A percentile compares a stretch with the other conserved stretches of the same genome.
Conservation (phyloP, 352 stramenopile genomes). For the Peronospora tabacina region DNA sequence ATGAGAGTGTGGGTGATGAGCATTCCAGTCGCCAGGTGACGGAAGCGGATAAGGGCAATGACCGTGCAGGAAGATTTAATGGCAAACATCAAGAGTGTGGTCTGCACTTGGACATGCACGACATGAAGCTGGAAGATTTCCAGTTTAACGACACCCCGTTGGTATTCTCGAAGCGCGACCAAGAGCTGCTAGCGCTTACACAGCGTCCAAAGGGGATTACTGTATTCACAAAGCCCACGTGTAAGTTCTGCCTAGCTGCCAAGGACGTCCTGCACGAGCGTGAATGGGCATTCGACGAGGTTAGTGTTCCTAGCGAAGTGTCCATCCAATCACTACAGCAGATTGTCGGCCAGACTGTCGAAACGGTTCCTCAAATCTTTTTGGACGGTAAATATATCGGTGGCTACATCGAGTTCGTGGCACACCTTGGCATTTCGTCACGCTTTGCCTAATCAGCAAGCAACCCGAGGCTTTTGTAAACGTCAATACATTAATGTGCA, state of each 20-base stretch:
- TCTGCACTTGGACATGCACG: slow-evolving; percentile 67
- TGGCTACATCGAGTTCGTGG: slow-evolving; percentile 66
- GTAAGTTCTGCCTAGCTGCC: slow-evolving; percentile 60
- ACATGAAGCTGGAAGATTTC: slow-evolving; percentile 51
- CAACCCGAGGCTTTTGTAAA: slow-evolving; percentile 4
- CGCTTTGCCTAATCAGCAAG: slow-evolving; percentile 37
- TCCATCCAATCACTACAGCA: slow-evolving; percentile 49
- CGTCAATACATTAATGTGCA: slow-evolving; percentile 20
- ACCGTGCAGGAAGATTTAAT: slow-evolving; percentile 73
- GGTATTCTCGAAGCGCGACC: slow-evolving; percentile 37
- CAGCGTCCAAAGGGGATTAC: slow-evolving; percentile 48
- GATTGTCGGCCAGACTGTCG: slow-evolving; percentile 50
- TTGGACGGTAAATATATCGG: slow-evolving; percentile 70
- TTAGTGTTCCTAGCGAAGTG: slow-evolving; percentile 46
- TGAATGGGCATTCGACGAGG: slow-evolving; percentile 60
- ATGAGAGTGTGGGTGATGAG: slow-evolving; percentile 74
- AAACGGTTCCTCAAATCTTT: slow-evolving; percentile 77
- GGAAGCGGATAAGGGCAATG: slow-evolving; percentile 49
- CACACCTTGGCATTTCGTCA: slow-evolving; percentile 52
- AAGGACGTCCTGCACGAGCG: slow-evolving; percentile 53
- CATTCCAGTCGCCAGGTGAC: slow-evolving; percentile 81
- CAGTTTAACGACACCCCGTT: slow-evolving; percentile 41
- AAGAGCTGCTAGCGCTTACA: slow-evolving; percentile 32
- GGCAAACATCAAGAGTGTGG: slow-evolving; percentile 77
- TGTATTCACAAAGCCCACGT: slow-evolving; percentile 68